Evolutionary conservation across 371 early-diverging fungal genomes (phyloP), one percentile per base, ranked within the genome.

Genomic region (Mucor lusitanicus): DNA sequence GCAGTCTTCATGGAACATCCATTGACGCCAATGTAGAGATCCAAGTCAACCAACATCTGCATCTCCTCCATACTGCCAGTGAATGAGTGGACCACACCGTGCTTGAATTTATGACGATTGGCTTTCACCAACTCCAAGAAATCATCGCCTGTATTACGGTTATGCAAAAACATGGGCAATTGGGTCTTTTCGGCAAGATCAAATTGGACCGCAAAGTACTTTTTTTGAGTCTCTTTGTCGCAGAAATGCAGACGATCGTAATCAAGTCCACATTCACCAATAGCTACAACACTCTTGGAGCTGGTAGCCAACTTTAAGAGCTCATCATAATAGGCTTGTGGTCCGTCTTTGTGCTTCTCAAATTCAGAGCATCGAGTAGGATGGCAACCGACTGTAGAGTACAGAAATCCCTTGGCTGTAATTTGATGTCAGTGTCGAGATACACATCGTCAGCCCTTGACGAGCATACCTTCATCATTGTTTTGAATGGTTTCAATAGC

Each of bases 71-170:
- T 17, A 0, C 88, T 78, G 1, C 97, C 97, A 6, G 94, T 95
- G 73, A 97, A 98, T 0, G 95, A 95, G 71, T 99, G 99, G 23
- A 99, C 96, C 2, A 99, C 96, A 28, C 98, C 99, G n/a, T 79
- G 65, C 7, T 71, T 81, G 62, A 94, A 92, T 37, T 73, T 70
- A 48, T 78, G 75, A 2, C 94, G 86, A 76, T 96, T 81, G 21
- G 79, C 72, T 35, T 81, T 80, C 8, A 95, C 75, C 23, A 92
- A 70, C 8, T 70, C 55, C 59, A 70, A 75, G 62, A 77, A 77
- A 21, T 92, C 94, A 48, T 71, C 79, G 9, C 82, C 90, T 0
- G 97, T 91, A 74, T 94, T 92, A 30, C 97, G 87, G 67, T 89
- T 83, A 82, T 97, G 97, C 33, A 97, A 75, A 74, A 97, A 95